phyloP scores from a whole-genome alignment of 768 basidiomycete genomes.

The Pulveroboletus sp. region DNA sequence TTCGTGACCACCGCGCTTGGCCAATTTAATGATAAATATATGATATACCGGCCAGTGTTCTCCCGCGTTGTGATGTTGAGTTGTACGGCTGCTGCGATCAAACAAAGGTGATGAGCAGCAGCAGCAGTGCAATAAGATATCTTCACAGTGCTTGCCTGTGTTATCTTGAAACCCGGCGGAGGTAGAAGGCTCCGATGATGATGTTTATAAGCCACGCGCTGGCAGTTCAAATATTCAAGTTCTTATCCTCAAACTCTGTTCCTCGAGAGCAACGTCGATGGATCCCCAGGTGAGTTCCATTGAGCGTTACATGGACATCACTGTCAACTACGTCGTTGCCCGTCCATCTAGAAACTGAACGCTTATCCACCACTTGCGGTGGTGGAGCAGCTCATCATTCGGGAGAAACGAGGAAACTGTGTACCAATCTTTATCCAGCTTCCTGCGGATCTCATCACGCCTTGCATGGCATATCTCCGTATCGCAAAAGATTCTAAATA shows the following conservation, averaged over 20 bases:
- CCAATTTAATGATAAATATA: neutral
- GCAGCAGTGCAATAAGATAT: neutral
- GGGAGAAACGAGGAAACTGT: conserved; percentile 86
- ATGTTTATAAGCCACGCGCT: conserved; percentile 1
- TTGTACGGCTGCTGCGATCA: neutral
- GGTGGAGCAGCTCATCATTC: conserved; percentile 73
- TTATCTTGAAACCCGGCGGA: neutral
- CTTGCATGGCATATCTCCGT: conserved; percentile 94
- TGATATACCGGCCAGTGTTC: neutral
- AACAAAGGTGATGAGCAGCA: neutral
- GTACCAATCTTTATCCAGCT: conserved; percentile 91
- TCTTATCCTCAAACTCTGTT: neutral
- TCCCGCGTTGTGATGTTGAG: neutral
- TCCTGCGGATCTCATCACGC: conserved; percentile 94
- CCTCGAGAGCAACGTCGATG: conserved; percentile 30
- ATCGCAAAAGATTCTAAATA: conserved; percentile 90
- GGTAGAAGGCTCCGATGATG: conserved; percentile 1
- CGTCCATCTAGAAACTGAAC: conserved; percentile 52
- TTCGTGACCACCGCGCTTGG: neutral
- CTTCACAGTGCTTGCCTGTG: neutral
- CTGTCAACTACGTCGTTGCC: conserved; percentile 61
- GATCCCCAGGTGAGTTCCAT: conserved; percentile 45
- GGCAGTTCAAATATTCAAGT: no score
- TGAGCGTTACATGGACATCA: conserved; percentile 16
- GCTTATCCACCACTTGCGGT: conserved; percentile 70